Base-by-base conservation (phyloP, 2,329 filamentous ascomycete species). In the Venturia carpophila region DNA sequence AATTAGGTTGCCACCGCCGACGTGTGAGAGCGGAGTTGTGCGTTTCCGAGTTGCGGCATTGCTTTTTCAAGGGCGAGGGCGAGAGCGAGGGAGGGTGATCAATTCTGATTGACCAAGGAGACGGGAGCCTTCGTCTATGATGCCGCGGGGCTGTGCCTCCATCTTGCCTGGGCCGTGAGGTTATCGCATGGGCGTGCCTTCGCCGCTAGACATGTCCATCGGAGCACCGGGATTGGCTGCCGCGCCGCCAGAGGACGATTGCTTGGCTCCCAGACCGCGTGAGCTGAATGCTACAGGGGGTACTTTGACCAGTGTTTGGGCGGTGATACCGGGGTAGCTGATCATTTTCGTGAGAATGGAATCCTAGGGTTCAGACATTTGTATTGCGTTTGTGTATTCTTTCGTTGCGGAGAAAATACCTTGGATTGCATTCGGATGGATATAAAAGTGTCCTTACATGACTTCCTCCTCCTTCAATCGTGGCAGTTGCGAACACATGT, bases 391-490 rank as follows among this genome's bases (percentile, higher is more conserved):
- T 11, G 62, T 43, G 45, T n/a, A 34, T 30, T 65, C 65, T 27
- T 65, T 60, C 9, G 39, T 21, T 2, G 27, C 45, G 45, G 60
- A 17, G n/a, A 64, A 65, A 7, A 7, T 63, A 30, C 34, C 63
- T 15, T 13, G 13, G 4, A 66, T 34, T 2, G 65, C 62, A 43
- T 65, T 60, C 5, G 30, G 41, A 62, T 49, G 41, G 17, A 65
- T 43, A 52, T 64, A 60, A 34, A 55, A 65, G 47, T 66, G 65
- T 27, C 65, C 65, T 39, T 56, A 41, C 15, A 64, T 43, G 3
- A 60, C 60, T 11, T 41, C 52, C n/a, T 58, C 65, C 30, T 64
- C 34, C 19, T 58, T 58, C n/a, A 65, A 34, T n/a, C 21, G n/a
- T 19, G 60, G 60, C 15, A 66, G 34, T 21, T 65, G 43, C 42